A percentile compares a stretch with the other conserved stretches of the same genome.
Conservation (phyloP, 225 moss, liverwort and hornwort genomes). For the Polytrichum formosum region DNA sequence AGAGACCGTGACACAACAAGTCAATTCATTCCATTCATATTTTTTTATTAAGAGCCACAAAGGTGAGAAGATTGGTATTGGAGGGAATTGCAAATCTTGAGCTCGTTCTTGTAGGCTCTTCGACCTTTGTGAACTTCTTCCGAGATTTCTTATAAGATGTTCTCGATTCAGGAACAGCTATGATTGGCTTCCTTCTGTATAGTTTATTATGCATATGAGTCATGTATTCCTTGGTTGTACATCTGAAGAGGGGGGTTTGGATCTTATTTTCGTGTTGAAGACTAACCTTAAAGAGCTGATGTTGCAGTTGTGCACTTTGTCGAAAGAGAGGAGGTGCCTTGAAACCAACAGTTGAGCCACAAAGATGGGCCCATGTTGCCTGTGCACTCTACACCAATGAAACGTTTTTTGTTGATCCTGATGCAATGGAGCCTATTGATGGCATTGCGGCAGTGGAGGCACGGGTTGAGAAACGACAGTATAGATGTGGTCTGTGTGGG, state of each 20-base stretch:
- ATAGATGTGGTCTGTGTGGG: slow-evolving; percentile 71
- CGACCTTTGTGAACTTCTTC: no score
- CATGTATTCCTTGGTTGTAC: no score
- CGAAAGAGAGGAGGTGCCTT: slow-evolving; percentile 71
- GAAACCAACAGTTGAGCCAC: slow-evolving; percentile 64
- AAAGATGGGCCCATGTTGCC: slow-evolving; percentile 74
- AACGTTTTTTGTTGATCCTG: slow-evolving; percentile 77
- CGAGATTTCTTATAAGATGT: no score
- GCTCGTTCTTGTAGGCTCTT: no score
- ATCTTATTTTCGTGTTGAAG: not conserved
- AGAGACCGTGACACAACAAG: no score
- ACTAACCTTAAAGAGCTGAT: slow-evolving; percentile 13
- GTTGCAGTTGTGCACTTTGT: slow-evolving; percentile 70
- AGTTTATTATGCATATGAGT: no score
- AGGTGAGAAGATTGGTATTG: no score
- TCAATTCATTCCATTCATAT: no score
- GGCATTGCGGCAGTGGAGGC: slow-evolving; percentile 60
- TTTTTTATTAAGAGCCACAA: no score
- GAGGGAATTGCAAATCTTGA: no score
- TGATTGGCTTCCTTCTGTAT: no score
- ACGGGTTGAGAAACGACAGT: slow-evolving; percentile 50
- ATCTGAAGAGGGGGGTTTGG: not conserved
- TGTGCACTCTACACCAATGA: slow-evolving; percentile 85
- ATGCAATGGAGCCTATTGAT: slow-evolving; percentile 83
- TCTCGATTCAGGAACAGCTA: no score